These are phyloP conservation scores for Hippophae rhamnoides DNA, from an alignment of 306 rosid species.

Conservation along the genomic window DNA sequence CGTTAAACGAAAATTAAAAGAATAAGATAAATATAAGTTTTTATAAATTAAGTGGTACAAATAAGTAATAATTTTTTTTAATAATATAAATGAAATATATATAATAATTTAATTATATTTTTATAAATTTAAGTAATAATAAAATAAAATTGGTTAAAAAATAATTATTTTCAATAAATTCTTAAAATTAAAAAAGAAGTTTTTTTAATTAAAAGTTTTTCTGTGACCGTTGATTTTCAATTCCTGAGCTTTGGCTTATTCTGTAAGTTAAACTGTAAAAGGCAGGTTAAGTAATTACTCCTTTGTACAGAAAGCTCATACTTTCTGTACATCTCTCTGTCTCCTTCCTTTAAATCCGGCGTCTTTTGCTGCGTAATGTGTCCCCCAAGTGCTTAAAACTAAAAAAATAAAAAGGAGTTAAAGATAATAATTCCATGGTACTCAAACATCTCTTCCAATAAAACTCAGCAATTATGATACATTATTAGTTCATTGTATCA, in stretches of 20 bases:
- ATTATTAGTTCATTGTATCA: neutral
- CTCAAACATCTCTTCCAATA: slow-evolving; percentile 4
- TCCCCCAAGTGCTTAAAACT: neutral
- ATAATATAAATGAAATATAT: too few relatives aligned
- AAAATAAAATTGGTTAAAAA: neutral
- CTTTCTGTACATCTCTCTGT: slow-evolving; percentile 6
- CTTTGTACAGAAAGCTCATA: slow-evolving; percentile 20
- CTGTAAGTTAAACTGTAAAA: slow-evolving; percentile 30
- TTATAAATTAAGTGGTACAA: too few relatives aligned
- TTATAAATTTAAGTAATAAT: neutral
- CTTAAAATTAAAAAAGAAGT: neutral
- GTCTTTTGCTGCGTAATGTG: slow-evolving; percentile 21
- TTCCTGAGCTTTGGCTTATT: slow-evolving; percentile 29
- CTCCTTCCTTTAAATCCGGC: slow-evolving; percentile 36
- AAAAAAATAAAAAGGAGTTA: neutral
- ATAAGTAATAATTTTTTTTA: too few relatives aligned
- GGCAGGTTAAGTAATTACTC: neutral
- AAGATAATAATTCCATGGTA: neutral
- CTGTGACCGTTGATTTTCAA: slow-evolving; percentile 10
- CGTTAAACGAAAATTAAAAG: too few relatives aligned
- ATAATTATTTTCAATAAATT: neutral
- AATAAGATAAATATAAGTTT: too few relatives aligned
- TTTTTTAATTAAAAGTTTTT: neutral
- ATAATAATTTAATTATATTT: too few relatives aligned
- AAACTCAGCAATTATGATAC: neutral